These are phyloP conservation scores for Xylaria longipes DNA, from an alignment of 495 filamentous ascomycete species.

Conservation along the genomic window DNA sequence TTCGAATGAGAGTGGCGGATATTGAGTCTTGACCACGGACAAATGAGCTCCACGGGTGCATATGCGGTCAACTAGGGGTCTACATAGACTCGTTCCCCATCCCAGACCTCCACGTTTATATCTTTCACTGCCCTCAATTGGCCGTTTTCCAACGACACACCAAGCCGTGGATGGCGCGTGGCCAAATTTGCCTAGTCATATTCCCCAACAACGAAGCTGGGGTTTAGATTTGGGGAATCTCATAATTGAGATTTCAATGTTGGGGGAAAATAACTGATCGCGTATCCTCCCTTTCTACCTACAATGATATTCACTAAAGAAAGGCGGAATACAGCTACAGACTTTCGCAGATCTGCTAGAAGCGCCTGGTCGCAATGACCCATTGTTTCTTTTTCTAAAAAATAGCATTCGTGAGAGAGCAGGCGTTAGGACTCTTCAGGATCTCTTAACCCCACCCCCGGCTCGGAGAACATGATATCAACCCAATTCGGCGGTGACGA, in stretches of 20 bases:
- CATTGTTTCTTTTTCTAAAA: background rate
- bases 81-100: background rate
- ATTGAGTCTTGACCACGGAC: slow-evolving; percentile 29
- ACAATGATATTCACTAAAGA: background rate
- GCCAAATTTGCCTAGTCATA: background rate
- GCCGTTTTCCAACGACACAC: background rate
- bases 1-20: slow-evolving; percentile 4
- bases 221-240: slow-evolving; percentile 1
- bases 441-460: background rate
- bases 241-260: background rate
- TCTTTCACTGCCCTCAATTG: background rate
- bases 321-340: background rate
- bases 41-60: slow-evolving; percentile 34
- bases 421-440: background rate
- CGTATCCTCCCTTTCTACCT: background rate
- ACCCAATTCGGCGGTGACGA: slow-evolving; percentile 28
- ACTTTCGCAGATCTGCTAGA: background rate
- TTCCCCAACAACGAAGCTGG: slow-evolving; percentile 12
- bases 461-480: slow-evolving; percentile 1
- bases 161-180: background rate
- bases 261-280: background rate
- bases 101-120: background rate
- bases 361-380: background rate
- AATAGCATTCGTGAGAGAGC: background rate
- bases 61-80: slow-evolving; percentile 22